Base-by-base conservation (phyloP, 495 filamentous ascomycete genomes). In the Elaphomyces granulatus region DNA sequence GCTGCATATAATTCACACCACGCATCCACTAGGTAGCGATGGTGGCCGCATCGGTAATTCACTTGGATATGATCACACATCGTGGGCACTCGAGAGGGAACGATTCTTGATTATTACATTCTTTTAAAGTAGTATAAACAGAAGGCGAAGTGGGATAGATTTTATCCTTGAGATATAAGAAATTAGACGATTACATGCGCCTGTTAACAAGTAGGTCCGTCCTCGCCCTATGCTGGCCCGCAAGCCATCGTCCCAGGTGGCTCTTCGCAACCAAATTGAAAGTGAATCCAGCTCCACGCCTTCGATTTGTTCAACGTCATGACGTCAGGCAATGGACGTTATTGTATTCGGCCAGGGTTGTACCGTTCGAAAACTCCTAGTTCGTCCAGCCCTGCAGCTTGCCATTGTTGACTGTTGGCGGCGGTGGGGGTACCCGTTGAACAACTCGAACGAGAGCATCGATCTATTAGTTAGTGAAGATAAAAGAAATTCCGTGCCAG, bases 51-150 rank as follows among this genome's bases (percentile, higher is more conserved):
- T 12, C 46, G 45, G 34, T 62, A 74, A n/a, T 55, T 52, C 10
- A 75, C 66, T 46, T 63, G 50, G 15, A 59, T 73, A 42, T 68
- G 73, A 46, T 75, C 67, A 49, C 71, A 75, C 71, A 74, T 74
- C 41, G 32, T 32, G 42, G 23, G 6, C 6, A 28, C 23, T 6
- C 23, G 23, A 28, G 23, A 6, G 6, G 23, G 23, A 12, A 12
- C 23, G 12, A 12, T 12, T 28, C 12, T 28, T 28, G 23, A 28
- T 6, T 6, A 28, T 28, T 28, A 28, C 12, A 28, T 28, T 6
- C 23, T 28, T 28, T 12, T 28, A n/a, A n/a, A n/a, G n/a, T 28
- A 12, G 12, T 28, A 12, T 6, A 12, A 12, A 28, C 6, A 28
- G 23, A 28, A 28, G 23, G 6, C 23, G 23, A 12, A 28, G 23